phyloP scores from a whole-genome alignment of 768 basidiomycete genomes.

The Clitopilus hobsonii region DNA sequence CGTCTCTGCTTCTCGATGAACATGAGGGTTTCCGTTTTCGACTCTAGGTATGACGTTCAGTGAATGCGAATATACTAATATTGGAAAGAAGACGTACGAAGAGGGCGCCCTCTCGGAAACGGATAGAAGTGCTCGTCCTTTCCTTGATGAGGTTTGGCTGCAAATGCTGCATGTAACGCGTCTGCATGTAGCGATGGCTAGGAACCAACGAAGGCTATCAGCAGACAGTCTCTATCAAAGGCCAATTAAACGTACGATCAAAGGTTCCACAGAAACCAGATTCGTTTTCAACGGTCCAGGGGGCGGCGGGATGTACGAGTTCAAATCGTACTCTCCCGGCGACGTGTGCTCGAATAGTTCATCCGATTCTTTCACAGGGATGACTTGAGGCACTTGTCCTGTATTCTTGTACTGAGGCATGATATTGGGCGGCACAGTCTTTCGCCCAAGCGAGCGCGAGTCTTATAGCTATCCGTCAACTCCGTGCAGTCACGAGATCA shows the following conservation, averaged over 20 bases:
- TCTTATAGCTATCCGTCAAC: too few relatives aligned
- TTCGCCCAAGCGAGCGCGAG: background rate
- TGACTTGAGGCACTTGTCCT: constrained; percentile 4
- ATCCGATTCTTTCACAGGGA: background rate
- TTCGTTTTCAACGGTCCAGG: constrained; percentile 8
- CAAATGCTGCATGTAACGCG: constrained; percentile 11
- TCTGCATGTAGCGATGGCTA: constrained; percentile 14
- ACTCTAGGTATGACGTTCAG: constrained; percentile 3
- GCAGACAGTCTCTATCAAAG: background rate
- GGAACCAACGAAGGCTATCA: background rate
- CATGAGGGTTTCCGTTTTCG: constrained; percentile 13
- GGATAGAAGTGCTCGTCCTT: constrained; percentile 15
- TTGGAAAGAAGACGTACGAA: constrained; percentile 5
- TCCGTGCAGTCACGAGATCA: too few relatives aligned
- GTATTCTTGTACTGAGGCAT: background rate
- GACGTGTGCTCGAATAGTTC: constrained; percentile 13
- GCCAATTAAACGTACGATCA: constrained; percentile 9
- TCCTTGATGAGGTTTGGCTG: constrained; percentile 2
- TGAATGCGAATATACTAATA: background rate
- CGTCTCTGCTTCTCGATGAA: constrained; percentile 18
- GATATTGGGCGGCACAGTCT: background rate
- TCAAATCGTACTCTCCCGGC: constrained; percentile 13
- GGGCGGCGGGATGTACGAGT: constrained; percentile 11
- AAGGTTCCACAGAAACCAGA: constrained; percentile 10
- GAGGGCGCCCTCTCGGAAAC: constrained; percentile 14